Percentiles rank a stretch among this genome's conserved stretches.
Evolutionary conservation across 306 rosid genomes (phyloP).

Genomic region (Vachellia collinsii): DNA sequence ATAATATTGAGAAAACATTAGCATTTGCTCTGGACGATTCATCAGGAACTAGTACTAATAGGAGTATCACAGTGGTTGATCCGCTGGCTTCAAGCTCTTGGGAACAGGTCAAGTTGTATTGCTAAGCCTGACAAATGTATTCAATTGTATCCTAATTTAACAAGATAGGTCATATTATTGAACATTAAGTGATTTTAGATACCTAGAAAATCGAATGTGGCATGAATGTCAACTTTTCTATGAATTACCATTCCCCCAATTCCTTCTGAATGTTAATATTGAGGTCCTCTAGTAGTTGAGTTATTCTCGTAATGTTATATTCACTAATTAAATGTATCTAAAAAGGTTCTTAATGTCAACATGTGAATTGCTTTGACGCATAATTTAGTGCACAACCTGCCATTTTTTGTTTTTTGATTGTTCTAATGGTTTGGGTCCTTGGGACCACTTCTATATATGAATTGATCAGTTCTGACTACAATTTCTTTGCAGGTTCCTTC

Average conservation of each 20-base stretch:
- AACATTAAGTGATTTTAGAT: background rate
- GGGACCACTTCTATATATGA: too few relatives aligned
- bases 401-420: conserved; percentile 3
- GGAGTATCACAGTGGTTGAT: conserved; percentile 55
- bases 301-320: background rate
- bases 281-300: background rate
- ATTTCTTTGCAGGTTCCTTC: conserved; percentile 62
- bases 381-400: background rate
- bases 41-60: conserved; percentile 49
- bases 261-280: conserved; percentile 1
- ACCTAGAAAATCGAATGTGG: conserved; percentile 12
- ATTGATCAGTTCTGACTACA: background rate
- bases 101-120: conserved; percentile 65
- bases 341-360: conserved; percentile 18
- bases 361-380: background rate
- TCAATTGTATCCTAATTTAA: conserved; percentile 6
- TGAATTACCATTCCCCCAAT: background rate
- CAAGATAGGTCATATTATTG: conserved; percentile 7
- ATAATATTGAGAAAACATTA: conserved; percentile 62
- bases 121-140: conserved; percentile 25
- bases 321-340: conserved; percentile 19
- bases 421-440: conserved; percentile 19
- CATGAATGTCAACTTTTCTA: conserved; percentile 7
- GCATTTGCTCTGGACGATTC: conserved; percentile 61
- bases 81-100: conserved; percentile 91